A percentile compares a stretch with the other conserved stretches of the same genome.
phyloP scores from a whole-genome alignment of 2,329 filamentous ascomycete genomes.

The Diaporthe destruens region DNA sequence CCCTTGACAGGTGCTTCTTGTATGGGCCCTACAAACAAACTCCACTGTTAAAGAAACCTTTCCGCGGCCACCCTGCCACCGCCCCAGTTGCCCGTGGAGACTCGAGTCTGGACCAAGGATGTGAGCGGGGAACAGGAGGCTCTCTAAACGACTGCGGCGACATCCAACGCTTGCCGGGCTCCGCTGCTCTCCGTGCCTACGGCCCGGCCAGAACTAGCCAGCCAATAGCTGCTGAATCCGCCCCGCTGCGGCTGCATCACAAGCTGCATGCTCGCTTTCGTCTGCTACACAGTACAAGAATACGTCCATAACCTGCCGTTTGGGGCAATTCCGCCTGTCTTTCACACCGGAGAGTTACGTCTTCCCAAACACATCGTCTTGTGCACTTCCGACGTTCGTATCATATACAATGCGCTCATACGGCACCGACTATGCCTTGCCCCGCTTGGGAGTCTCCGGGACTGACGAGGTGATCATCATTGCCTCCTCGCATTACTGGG shows the following conservation, averaged over 20 bases:
- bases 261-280: neutral
- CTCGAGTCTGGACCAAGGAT: constrained; percentile 10
- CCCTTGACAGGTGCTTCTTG: neutral
- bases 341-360: neutral
- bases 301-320: neutral
- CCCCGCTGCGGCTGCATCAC: constrained; percentile 3
- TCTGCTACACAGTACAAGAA: neutral
- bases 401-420: too few relatives aligned
- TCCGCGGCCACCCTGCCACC: constrained; percentile 13
- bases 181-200: constrained; percentile 4
- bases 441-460: neutral
- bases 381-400: neutral
- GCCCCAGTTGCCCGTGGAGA: constrained; percentile 16
- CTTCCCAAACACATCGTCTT: neutral
- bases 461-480: neutral
- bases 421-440: neutral
- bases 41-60: neutral
- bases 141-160: constrained; percentile 6
- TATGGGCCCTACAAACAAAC: neutral
- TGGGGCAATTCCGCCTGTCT: neutral
- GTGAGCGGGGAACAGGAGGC: constrained; percentile 12
- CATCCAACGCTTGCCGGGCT: constrained; percentile 14
- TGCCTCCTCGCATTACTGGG: neutral
- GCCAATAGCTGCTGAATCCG: constrained; percentile 6
- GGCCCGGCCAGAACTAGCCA: constrained; percentile 6